phyloP scores from a whole-genome alignment of 1,284 basidiomycete species.

The Stygiomarasmius scandens region DNA sequence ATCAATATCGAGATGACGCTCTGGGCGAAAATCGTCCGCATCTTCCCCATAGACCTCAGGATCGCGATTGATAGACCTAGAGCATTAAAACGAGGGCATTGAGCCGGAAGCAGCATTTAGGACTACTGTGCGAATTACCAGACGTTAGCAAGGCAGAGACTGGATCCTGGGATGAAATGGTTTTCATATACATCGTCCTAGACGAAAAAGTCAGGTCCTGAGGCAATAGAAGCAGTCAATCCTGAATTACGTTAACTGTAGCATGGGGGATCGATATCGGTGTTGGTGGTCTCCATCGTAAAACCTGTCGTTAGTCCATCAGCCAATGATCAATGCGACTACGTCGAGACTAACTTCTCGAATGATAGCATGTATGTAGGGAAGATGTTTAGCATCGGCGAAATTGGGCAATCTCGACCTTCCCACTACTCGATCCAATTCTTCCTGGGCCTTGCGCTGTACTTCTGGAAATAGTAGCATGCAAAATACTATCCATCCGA shows the following conservation, averaged over 20 bases:
- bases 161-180: constrained; percentile 9
- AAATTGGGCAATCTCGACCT: constrained; percentile 6
- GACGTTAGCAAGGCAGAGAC: constrained; percentile 3
- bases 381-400: constrained; percentile 8
- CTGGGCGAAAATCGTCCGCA: constrained; percentile 1
- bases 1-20: not conserved
- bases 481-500: constrained; percentile 3
- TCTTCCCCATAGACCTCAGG: constrained; percentile 5
- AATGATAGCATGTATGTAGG: constrained; percentile 6
- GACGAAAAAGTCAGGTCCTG: no score
- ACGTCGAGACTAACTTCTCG: constrained; percentile 7
- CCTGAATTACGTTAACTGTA: not conserved
- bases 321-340: no score
- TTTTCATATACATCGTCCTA: constrained; percentile 11
- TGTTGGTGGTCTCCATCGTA: constrained; percentile 6
- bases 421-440: constrained; percentile 9
- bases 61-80: constrained; percentile 12
- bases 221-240: no score
- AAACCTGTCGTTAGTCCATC: not conserved
- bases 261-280: constrained; percentile 7
- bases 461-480: constrained; percentile 5
- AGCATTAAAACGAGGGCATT: not conserved
- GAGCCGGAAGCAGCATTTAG: no score
- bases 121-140: no score
- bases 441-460: constrained; percentile 3